Percentiles rank a stretch among this genome's conserved stretches.
These are phyloP conservation scores for Moesziomyces parantarcticus DNA, from an alignment of 1,284 basidiomycete species.

Conservation along the genomic window DNA sequence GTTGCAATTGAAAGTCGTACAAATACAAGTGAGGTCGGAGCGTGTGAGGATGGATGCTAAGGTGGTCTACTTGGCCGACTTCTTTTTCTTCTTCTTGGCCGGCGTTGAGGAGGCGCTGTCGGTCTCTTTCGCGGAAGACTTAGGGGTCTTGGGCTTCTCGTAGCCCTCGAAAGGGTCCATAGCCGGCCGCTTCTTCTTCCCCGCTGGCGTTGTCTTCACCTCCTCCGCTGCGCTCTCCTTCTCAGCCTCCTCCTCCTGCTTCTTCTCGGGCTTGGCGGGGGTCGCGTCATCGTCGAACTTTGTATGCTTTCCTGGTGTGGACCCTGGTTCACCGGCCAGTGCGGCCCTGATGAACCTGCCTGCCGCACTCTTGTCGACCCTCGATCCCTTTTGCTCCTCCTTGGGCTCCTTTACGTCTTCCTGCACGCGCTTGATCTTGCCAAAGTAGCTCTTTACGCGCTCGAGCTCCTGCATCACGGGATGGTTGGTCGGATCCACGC, in stretches of 20 bases:
- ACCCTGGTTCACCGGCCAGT: conserved; percentile 20
- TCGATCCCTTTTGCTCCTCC: conserved; percentile 8
- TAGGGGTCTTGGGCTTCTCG: conserved; percentile 37
- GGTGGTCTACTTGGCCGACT: conserved; percentile 13
- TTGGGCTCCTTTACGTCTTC: conserved; percentile 21
- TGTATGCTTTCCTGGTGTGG: conserved; percentile 25
- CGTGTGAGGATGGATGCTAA: not conserved
- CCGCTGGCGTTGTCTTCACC: conserved; percentile 2
- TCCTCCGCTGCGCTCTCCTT: conserved; percentile 7
- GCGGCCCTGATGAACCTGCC: conserved; percentile 50
- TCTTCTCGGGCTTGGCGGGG: conserved; percentile 3
- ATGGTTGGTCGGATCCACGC: conserved; percentile 48
- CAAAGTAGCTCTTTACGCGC: conserved; percentile 57
- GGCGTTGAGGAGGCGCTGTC: conserved; percentile 19
- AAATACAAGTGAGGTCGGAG: conserved; percentile 19
- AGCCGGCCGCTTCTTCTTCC: conserved; percentile 41
- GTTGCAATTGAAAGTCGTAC: conserved; percentile 14
- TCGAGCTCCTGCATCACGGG: conserved; percentile 55
- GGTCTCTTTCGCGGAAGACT: conserved; percentile 13
- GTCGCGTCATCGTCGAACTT: conserved; percentile 34
- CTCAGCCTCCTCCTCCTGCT: conserved; percentile 3
- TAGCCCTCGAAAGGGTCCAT: conserved; percentile 53
- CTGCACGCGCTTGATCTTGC: conserved; percentile 52
- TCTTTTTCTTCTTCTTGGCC: conserved; percentile 38
- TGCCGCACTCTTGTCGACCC: conserved; percentile 44